Evolutionary conservation across 2,329 filamentous ascomycete genomes (phyloP), one percentile per base, ranked within the genome.

Genomic region (Fusarium virguliforme): DNA sequence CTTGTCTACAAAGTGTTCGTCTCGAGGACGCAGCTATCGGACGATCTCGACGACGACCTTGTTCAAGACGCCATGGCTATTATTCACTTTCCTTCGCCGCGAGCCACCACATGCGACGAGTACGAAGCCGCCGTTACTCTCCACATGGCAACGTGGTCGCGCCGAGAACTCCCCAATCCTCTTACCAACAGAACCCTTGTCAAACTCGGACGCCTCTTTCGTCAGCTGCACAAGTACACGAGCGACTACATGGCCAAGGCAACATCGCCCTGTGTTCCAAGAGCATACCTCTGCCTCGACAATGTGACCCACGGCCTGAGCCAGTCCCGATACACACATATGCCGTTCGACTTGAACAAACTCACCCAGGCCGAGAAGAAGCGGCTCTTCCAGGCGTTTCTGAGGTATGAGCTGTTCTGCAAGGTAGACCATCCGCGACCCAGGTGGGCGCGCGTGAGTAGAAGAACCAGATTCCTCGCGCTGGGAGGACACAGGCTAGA

Each of bases 11-110:
- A 43, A 18, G 15, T 6, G 22, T 46, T n/a, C 30, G 26, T 58
- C 10, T 13, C n/a, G 6, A 4, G 55, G 38, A 18, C n/a, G 9
- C 13, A 34, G 9, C 26, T 58, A 22, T 18, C 26, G 1, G 9
- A 4, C n/a, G 30, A 58, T 4, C 38, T 58, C 22, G 28, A 58
- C 26, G 40, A 46, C 4, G 55, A 34, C 18, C 18, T 58, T 12
- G 7, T 58, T 4, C 55, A 58, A 46, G 55, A 58, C 18, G 55
- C 55, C 9, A 34, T 58, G 28, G 55, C 12, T 4, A 58, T 58
- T 30, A 8, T 58, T 22, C 55, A 26, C 18, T 58, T 58, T 32
- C 55, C 40, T 34, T 8, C 55, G 9, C n/a, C 35, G 6, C 26
- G 5, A 4, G 8, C 1, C 5, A 8, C 8, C 9, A 8, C 9